phyloP scores from a whole-genome alignment of 768 basidiomycete genomes.

The Rhizopogon salebrosus region DNA sequence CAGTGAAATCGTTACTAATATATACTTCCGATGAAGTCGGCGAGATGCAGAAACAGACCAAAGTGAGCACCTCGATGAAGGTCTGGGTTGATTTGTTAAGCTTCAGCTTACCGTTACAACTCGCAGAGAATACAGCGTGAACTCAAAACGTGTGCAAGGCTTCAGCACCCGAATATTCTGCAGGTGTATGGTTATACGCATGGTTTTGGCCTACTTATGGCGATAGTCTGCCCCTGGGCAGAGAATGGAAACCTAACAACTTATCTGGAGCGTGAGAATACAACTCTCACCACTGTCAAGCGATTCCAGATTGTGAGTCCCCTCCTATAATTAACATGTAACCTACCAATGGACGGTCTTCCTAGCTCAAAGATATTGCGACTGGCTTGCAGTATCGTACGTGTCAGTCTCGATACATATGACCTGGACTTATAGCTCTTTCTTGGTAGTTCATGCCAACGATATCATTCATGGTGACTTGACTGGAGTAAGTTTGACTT shows the following conservation, averaged over 20 bases:
- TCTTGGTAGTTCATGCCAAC: conserved; percentile 2
- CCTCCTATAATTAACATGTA: background rate
- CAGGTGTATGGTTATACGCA: conserved; percentile 12
- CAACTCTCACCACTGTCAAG: conserved; percentile 1
- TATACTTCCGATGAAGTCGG: background rate
- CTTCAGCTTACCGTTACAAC: conserved; percentile 8
- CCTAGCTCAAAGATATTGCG: background rate
- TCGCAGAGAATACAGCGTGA: conserved; percentile 15
- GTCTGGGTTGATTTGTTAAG: too few relatives aligned
- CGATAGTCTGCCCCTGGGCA: conserved; percentile 21
- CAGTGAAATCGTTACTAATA: background rate
- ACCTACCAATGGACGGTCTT: background rate
- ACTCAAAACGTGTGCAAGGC: conserved; percentile 14
- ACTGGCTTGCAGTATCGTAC: background rate
- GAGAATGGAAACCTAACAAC: conserved; percentile 9
- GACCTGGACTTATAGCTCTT: background rate
- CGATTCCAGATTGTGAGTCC: conserved; percentile 14
- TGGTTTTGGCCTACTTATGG: conserved; percentile 14
- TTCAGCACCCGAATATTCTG: conserved; percentile 16
- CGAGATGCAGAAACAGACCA: background rate
- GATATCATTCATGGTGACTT: too few relatives aligned
- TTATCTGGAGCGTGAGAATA: conserved; percentile 10
- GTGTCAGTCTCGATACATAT: background rate
- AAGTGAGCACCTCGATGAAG: too few relatives aligned
- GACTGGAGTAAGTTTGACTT: too few relatives aligned